Evolutionary conservation across 2,329 filamentous ascomycete species (phyloP).

Genomic region (Sclerotinia nivalis): DNA sequence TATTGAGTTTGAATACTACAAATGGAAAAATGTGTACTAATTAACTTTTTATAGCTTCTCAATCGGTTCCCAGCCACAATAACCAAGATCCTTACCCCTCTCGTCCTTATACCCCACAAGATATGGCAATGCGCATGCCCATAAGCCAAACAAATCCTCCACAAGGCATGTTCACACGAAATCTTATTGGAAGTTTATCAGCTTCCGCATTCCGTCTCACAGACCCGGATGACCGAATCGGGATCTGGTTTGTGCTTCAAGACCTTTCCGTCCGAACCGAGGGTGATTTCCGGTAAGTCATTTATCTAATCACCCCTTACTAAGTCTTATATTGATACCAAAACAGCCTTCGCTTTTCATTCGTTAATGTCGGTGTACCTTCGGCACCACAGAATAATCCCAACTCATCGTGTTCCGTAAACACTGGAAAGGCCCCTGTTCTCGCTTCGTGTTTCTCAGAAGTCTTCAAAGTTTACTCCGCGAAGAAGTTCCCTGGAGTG

Average conservation of each 20-base stretch:
- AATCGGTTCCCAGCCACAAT: slow-evolving; percentile 27
- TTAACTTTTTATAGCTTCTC: slow-evolving; percentile 18
- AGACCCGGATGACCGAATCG: slow-evolving; percentile 76
- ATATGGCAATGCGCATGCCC: slow-evolving; percentile 32
- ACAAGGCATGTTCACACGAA: slow-evolving; percentile 84
- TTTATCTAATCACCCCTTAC: neutral
- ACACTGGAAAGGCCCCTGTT: slow-evolving; percentile 75
- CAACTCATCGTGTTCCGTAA: slow-evolving; percentile 54
- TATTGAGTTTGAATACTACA: neutral
- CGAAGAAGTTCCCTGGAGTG: slow-evolving; percentile 97
- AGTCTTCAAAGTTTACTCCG: slow-evolving; percentile 88
- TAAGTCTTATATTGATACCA: slow-evolving; percentile 12
- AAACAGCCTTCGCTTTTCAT: slow-evolving; percentile 63
- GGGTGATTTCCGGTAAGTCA: slow-evolving; percentile 76
- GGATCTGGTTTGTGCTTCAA: slow-evolving; percentile 96
- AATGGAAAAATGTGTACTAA: slow-evolving; percentile 15
- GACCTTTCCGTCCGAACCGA: slow-evolving; percentile 94
- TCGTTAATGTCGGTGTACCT: slow-evolving; percentile 75
- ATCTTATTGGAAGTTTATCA: slow-evolving; percentile 87
- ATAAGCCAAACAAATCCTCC: slow-evolving; percentile 51
- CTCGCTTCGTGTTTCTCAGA: slow-evolving; percentile 86
- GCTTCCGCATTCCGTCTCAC: slow-evolving; percentile 84
- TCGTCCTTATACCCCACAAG: slow-evolving; percentile 28
- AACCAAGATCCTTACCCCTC: slow-evolving; percentile 22
- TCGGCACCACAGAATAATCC: slow-evolving; percentile 27